A percentile compares a stretch with the other conserved stretches of the same genome.
These are phyloP conservation scores for Aureobasidium sp. DNA, from an alignment of 2,329 filamentous ascomycete species.

Conservation along the genomic window DNA sequence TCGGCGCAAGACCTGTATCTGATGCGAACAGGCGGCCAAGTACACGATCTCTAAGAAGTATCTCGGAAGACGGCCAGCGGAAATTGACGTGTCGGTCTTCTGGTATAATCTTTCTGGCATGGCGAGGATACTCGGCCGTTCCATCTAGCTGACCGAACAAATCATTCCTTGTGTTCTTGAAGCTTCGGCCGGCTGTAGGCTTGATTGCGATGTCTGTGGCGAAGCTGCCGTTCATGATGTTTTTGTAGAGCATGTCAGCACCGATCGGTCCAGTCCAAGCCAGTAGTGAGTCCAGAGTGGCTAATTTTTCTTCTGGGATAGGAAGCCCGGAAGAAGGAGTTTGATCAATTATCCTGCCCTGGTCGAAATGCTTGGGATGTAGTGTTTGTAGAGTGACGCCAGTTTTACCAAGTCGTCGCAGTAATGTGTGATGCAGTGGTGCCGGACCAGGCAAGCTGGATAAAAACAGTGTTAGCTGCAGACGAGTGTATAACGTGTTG, in stretches of 20 bases:
- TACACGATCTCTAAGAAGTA: constrained; percentile 50
- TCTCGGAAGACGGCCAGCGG: constrained; percentile 46
- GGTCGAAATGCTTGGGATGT: constrained; percentile 67
- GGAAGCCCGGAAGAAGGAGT: constrained; percentile 44
- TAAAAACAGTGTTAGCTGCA: constrained; percentile 3
- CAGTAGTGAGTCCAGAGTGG: constrained; percentile 44
- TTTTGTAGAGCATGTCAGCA: constrained; percentile 60
- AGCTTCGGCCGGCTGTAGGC: constrained; percentile 16
- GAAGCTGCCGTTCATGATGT: constrained; percentile 56
- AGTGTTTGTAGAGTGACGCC: constrained; percentile 86
- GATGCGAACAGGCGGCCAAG: constrained; percentile 60
- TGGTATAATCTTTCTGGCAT: constrained; percentile 67
- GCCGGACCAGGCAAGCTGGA: constrained; percentile 72
- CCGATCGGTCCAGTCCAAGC: constrained; percentile 54
- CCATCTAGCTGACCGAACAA: constrained; percentile 14
- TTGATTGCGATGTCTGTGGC: constrained; percentile 47
- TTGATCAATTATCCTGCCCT: constrained; percentile 66
- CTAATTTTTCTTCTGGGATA: constrained; percentile 37
- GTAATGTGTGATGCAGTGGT: constrained; percentile 76
- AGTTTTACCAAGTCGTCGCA: constrained; percentile 51
- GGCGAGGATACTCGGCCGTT: constrained; percentile 26
- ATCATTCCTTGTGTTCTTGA: constrained; percentile 20
- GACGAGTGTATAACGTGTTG: not conserved
- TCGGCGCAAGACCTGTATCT: constrained; percentile 18
- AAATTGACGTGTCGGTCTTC: constrained; percentile 57